These are phyloP conservation scores for Corylus americana DNA, from an alignment of 306 rosid species.

Conservation along the genomic window DNA sequence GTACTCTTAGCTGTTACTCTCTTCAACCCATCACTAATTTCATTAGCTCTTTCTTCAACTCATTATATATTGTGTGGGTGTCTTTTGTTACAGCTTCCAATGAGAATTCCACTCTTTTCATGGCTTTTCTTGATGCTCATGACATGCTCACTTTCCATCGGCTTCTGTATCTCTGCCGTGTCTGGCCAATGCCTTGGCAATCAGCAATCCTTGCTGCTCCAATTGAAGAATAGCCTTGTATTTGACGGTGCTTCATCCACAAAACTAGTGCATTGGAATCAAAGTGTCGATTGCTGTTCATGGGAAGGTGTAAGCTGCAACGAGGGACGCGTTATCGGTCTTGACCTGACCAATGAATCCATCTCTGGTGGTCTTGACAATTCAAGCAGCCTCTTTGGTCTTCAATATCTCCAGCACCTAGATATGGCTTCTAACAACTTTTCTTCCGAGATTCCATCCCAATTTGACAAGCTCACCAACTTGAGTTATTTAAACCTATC, in stretches of 20 bases:
- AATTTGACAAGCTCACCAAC: conserved; percentile 32
- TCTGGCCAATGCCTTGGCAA: conserved; percentile 23
- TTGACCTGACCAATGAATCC: background rate
- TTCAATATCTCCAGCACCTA: background rate
- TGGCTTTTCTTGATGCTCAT: conserved; percentile 18
- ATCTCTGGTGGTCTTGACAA: background rate
- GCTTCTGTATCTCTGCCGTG: background rate
- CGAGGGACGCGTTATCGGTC: background rate
- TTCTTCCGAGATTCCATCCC: background rate
- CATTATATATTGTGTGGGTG: background rate
- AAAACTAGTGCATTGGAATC: conserved; percentile 23
- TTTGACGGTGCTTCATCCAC: background rate
- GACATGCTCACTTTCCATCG: background rate
- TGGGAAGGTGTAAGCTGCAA: conserved; percentile 41
- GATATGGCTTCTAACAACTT: conserved; percentile 8
- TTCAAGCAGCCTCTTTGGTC: conserved; percentile 1
- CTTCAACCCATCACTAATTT: too few species aligned
- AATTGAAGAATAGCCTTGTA: conserved; percentile 26
- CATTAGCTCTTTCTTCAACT: too few species aligned
- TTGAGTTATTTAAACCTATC: conserved; percentile 36
- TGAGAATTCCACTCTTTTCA: conserved; percentile 31
- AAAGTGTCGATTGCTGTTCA: conserved; percentile 25
- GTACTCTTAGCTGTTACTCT: too few species aligned
- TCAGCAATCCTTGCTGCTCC: conserved; percentile 28
- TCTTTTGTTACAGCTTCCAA: background rate